Percentiles rank a stretch among this genome's conserved stretches.
phyloP scores from a whole-genome alignment of 441 rosid species.

The Brassica balearica region DNA sequence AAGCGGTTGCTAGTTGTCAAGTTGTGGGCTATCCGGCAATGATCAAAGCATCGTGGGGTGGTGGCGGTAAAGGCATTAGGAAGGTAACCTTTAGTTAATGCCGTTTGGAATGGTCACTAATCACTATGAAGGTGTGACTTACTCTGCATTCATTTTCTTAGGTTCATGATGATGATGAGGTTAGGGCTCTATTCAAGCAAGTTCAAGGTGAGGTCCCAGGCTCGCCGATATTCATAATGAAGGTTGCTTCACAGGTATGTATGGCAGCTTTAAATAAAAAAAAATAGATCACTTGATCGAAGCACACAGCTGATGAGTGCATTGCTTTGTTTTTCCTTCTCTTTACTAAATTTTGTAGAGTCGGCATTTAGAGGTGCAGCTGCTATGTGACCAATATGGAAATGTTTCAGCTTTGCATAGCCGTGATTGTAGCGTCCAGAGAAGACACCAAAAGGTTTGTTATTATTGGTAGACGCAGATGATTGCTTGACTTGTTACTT shows the following conservation, averaged over 20 bases:
- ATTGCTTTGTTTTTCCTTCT: background rate
- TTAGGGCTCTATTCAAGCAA: slow-evolving; percentile 97
- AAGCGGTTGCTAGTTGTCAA: slow-evolving; percentile 97
- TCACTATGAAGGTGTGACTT: slow-evolving; percentile 1
- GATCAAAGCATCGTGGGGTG: slow-evolving; percentile 99
- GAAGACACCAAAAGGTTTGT: slow-evolving; percentile 96
- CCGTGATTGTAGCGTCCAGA: slow-evolving; percentile 98
- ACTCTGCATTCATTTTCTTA: slow-evolving; percentile 37
- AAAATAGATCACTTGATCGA: slow-evolving; percentile 9
- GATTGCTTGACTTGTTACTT: slow-evolving; percentile 2
- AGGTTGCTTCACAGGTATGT: slow-evolving; percentile 99
- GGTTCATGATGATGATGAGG: slow-evolving; percentile 99
- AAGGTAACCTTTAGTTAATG: slow-evolving; percentile 59
- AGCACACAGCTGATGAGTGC: background rate
- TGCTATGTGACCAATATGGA: slow-evolving; percentile 93
- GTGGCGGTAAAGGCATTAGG: slow-evolving; percentile 99
- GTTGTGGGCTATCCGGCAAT: slow-evolving; percentile 99
- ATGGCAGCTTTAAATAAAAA: slow-evolving; percentile 32
- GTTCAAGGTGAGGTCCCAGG: slow-evolving; percentile 99
- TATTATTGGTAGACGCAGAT: background rate
- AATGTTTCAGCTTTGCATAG: slow-evolving; percentile 99
- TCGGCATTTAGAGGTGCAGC: slow-evolving; percentile 77
- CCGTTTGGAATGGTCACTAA: background rate
- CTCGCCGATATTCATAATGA: slow-evolving; percentile 99
- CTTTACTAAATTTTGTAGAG: background rate